Conservation (phyloP, 2,329 filamentous ascomycete species). For the Thelonectria olida region DNA sequence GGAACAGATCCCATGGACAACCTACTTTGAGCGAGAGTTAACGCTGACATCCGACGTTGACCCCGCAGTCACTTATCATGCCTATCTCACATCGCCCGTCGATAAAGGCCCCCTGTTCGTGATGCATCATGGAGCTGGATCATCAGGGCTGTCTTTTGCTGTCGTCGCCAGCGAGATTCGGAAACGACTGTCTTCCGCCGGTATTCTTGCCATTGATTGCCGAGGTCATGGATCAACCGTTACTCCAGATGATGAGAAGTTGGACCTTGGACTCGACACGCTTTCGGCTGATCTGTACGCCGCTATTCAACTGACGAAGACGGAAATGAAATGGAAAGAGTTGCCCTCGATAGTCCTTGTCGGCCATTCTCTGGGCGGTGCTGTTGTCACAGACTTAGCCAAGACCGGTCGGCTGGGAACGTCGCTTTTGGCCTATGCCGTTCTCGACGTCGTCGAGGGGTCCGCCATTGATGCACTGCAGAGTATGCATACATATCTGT, state of each 20-base stretch:
- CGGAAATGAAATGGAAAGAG: conserved; percentile 75
- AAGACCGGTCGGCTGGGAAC: conserved; percentile 71
- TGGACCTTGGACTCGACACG: conserved; percentile 77
- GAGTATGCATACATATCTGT: conserved; percentile 93
- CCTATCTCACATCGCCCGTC: conserved; percentile 84
- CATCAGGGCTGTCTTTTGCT: conserved; percentile 92
- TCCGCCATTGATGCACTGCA: conserved; percentile 94
- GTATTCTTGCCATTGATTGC: conserved; percentile 86
- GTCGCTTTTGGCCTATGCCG: conserved; percentile 83
- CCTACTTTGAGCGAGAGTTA: conserved; percentile 90
- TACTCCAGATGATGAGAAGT: conserved; percentile 49
- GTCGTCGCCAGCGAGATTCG: conserved; percentile 80
- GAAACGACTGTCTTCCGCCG: conserved; percentile 79
- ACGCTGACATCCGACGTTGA: conserved; percentile 66
- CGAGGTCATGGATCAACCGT: conserved; percentile 83
- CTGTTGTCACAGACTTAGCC: conserved; percentile 87
- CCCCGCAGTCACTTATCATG: conserved; percentile 74
- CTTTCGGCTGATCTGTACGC: conserved; percentile 77
- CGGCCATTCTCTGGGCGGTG: conserved; percentile 92
- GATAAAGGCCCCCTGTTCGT: conserved; percentile 85
- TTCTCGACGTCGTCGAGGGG: conserved; percentile 95
- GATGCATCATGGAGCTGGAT: conserved; percentile 93
- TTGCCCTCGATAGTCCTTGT: conserved; percentile 83
- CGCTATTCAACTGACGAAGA: conserved; percentile 73
- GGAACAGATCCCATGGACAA: conserved; percentile 82